These are phyloP conservation scores for Dillenia turbinata DNA, from an alignment of 164 flowering plant genomes.

Conservation along the genomic window DNA sequence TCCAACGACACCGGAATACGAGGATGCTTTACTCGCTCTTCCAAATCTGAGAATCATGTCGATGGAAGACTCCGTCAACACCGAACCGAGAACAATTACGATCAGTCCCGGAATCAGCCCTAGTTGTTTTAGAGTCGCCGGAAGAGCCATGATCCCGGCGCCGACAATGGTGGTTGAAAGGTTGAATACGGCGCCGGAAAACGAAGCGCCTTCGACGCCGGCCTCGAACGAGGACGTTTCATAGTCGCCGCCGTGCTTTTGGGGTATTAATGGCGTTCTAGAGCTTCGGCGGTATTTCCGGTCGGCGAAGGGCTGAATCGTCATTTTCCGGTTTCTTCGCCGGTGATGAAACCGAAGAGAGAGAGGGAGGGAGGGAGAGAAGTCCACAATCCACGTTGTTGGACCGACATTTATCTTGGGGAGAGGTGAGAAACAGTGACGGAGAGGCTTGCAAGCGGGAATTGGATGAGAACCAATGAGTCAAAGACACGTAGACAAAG, in stretches of 20 bases:
- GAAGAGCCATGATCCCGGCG: slow-evolving; percentile 80
- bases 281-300: slow-evolving; percentile 57
- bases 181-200: slow-evolving; percentile 79
- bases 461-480: too few species aligned
- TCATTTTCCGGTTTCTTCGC: slow-evolving; percentile 13
- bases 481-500: too few species aligned
- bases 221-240: slow-evolving; percentile 17
- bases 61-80: slow-evolving; percentile 52
- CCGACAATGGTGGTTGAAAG: slow-evolving; percentile 80
- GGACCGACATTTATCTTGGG: too few species aligned
- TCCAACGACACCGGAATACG: slow-evolving; percentile 53
- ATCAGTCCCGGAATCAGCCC: slow-evolving; percentile 59
- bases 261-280: slow-evolving; percentile 42
- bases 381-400: too few species aligned
- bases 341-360: background rate
- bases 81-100: slow-evolving; percentile 40
- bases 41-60: slow-evolving; percentile 54
- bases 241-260: slow-evolving; percentile 22
- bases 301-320: slow-evolving; percentile 20
- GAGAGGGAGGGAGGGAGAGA: too few species aligned
- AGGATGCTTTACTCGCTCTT: slow-evolving; percentile 34
- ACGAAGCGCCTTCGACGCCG: slow-evolving; percentile 61
- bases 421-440: too few species aligned
- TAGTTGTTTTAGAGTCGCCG: slow-evolving; percentile 61
- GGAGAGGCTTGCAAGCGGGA: too few species aligned